Evolutionary conservation across 83 land plant genomes (phyloP).

Genomic region (Picea engelmannii): DNA sequence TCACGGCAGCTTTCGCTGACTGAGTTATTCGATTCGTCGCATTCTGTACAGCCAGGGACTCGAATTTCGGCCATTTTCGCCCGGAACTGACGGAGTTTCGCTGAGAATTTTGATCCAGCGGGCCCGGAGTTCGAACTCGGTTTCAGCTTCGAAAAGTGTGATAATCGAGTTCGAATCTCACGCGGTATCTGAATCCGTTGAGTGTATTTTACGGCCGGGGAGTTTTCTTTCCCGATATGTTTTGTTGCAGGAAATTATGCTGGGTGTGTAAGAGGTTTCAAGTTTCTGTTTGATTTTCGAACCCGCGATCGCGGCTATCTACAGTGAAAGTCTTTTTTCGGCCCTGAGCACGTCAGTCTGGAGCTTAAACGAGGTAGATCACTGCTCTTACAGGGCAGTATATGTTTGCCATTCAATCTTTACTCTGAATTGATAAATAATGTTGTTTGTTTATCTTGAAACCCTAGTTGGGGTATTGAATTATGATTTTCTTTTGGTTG

Average conservation of each 20-base stretch:
- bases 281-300: no score
- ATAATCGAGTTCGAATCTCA: not conserved
- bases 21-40: not conserved
- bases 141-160: not conserved
- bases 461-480: no score
- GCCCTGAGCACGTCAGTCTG: not conserved
- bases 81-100: not conserved
- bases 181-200: no score
- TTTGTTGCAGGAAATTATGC: no score
- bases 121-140: not conserved
- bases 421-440: not conserved
- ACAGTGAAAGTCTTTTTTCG: no score
- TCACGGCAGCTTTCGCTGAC: not conserved
- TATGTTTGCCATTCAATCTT: not conserved
- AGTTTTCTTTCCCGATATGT: no score
- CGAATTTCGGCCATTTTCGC: not conserved
- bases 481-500: no score
- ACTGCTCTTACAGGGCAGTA: not conserved
- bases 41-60: not conserved
- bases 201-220: no score
- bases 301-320: no score
- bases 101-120: not conserved
- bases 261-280: no score
- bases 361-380: slow-evolving; percentile 12
- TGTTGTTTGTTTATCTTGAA: not conserved